A percentile compares a stretch with the other conserved stretches of the same genome.
These are phyloP conservation scores for Candida vartiovaarae DNA, from an alignment of 805 yeast genomes.

Conservation along the genomic window DNA sequence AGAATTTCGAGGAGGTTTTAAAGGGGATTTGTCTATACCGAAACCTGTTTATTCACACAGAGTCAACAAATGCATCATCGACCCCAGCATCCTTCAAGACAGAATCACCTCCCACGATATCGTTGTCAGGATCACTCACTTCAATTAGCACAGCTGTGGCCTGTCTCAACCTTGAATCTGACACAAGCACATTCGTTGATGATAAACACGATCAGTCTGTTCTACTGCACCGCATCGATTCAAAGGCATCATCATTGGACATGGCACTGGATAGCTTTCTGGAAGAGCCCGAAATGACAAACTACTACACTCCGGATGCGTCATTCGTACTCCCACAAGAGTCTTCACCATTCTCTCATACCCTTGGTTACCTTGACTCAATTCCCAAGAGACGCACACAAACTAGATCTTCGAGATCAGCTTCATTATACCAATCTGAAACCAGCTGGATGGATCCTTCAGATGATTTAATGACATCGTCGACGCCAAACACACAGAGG, in stretches of 20 bases:
- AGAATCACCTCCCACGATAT: background rate
- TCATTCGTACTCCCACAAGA: background rate
- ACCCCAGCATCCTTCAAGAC: background rate
- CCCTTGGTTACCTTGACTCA: background rate
- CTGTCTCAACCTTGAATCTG: conserved; percentile 26
- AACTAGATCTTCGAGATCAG: conserved; percentile 12
- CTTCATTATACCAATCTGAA: conserved; percentile 33
- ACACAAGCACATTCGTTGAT: conserved; percentile 35
- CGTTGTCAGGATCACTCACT: conserved; percentile 15
- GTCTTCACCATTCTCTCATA: conserved; percentile 3
- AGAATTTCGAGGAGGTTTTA: conserved; percentile 23
- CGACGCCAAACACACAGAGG: conserved; percentile 19
- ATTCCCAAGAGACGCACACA: conserved; percentile 2
- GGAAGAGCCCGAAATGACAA: conserved; percentile 9
- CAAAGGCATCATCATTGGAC: conserved; percentile 19
- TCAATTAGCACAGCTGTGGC: conserved; percentile 31
- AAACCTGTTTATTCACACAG: conserved; percentile 26
- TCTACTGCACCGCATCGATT: conserved; percentile 2
- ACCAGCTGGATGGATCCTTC: conserved; percentile 49
- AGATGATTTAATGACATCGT: conserved; percentile 8
- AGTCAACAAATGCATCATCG: background rate
- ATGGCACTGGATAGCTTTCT: conserved; percentile 18
- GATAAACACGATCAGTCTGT: conserved; percentile 2
- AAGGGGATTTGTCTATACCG: conserved; percentile 34
- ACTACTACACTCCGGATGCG: conserved; percentile 14